Percentiles rank a stretch among this genome's conserved stretches.
Conservation (phyloP, 306 rosid species). For the Ceratonia siliqua region DNA sequence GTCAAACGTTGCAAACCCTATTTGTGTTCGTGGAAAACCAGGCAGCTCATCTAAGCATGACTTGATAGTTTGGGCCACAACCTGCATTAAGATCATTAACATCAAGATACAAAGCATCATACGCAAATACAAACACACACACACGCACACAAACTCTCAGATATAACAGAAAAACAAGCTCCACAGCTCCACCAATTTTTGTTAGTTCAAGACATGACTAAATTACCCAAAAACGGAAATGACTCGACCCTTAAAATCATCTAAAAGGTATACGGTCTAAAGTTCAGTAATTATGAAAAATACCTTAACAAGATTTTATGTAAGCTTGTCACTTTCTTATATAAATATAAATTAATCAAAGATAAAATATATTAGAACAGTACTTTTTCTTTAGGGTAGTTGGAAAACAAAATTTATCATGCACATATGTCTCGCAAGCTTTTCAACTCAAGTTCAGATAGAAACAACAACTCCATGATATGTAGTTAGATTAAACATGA, state of each 20-base stretch:
- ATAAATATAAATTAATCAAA: slow-evolving; percentile 7
- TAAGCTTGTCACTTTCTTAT: background rate
- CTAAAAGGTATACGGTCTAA: background rate
- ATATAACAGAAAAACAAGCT: slow-evolving; percentile 4
- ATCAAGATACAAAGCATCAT: slow-evolving; percentile 27
- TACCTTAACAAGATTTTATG: slow-evolving; percentile 12
- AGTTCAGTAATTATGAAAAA: slow-evolving; percentile 16
- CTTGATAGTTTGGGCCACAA: slow-evolving; percentile 84
- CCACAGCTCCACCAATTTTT: slow-evolving; percentile 17
- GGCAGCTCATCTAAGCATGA: slow-evolving; percentile 94
- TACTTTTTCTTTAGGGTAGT: slow-evolving; percentile 11
- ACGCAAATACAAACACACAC: background rate
- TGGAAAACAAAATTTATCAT: slow-evolving; percentile 16
- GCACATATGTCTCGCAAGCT: background rate
- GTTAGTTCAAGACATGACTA: slow-evolving; percentile 23
- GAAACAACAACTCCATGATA: background rate
- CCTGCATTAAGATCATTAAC: slow-evolving; percentile 48
- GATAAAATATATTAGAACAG: slow-evolving; percentile 22
- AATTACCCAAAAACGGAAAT: slow-evolving; percentile 9
- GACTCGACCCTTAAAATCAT: background rate
- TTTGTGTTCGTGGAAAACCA: slow-evolving; percentile 95
- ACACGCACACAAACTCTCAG: background rate
- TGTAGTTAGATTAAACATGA: background rate
- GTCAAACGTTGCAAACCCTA: slow-evolving; percentile 97
- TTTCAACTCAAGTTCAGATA: background rate